Evolutionary conservation across 495 filamentous ascomycete species (phyloP).

Genomic region (Lepraria neglecta): DNA sequence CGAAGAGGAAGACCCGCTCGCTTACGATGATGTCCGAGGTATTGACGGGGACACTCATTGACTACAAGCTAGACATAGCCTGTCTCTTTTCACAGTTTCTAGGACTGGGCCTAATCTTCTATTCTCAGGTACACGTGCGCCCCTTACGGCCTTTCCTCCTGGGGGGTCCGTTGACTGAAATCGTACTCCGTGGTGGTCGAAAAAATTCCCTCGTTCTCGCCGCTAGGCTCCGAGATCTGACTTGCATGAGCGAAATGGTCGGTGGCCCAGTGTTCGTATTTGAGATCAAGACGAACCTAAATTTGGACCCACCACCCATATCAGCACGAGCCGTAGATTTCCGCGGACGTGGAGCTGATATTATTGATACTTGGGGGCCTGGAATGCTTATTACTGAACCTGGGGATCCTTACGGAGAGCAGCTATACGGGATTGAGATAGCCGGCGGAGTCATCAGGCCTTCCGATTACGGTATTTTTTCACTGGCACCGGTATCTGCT

Average conservation of each 20-base stretch:
- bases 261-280: background rate
- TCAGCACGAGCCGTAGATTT: background rate
- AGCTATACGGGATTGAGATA: constrained; percentile 2
- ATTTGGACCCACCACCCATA: background rate
- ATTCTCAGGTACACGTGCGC: background rate
- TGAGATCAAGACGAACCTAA: background rate
- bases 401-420: background rate
- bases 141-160: background rate
- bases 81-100: background rate
- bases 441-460: constrained; percentile 2
- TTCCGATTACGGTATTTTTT: background rate
- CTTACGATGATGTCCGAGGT: background rate
- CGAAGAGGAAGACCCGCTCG: too few relatives aligned
- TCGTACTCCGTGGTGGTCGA: too few relatives aligned
- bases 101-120: background rate
- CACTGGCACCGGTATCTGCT: background rate
- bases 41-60: too few relatives aligned
- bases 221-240: background rate
- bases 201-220: background rate
- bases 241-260: background rate
- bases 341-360: background rate
- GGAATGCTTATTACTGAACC: background rate
- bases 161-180: background rate
- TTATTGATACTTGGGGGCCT: constrained; percentile 13
- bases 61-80: background rate